Evolutionary conservation across 2,329 filamentous ascomycete species (phyloP), one percentile per base, ranked within the genome.

Genomic region (Calonectria leucothoes): DNA sequence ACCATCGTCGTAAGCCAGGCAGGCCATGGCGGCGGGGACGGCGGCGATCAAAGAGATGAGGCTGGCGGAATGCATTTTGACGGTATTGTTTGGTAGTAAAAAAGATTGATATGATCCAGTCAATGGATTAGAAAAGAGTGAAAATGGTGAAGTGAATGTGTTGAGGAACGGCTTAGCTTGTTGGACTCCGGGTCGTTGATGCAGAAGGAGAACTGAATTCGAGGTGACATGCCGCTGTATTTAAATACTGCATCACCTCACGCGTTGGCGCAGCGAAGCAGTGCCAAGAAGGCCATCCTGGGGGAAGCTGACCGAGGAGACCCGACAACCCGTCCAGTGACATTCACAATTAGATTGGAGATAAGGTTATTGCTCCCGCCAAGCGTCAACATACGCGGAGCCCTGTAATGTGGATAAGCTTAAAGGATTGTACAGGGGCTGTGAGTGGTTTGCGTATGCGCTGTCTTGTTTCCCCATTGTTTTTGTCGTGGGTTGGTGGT

Each of bases 11-110:
- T 79, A 81, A 4, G 81, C 81, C 20, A 79, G 66, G 49, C 81
- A 82, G 6, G 79, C 81, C 12, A 82, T 65, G 15, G 71, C 86
- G 84, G 79, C 71, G 2, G 79, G 80, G 0, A 81, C 15, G 31
- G 73, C 70, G 37, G 74, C 72, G 25, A 81, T 37, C 29, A 79
- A 10, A 45, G 78, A 48, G 17, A 79, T 20, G 31, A 77, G 31
- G 63, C 70, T 73, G 29, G 67, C 39, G 35, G 73, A 72, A 42
- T 74, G 76, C 78, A 79, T 79, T 25, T 63, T 79, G 75, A 48
- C 52, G n/a, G 6, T 61, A 11, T 33, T 27, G 39, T 23, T 57
- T 29, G 42, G 27, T 25, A 55, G n/a, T n/a, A n/a, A n/a, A n/a
- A 35, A 61, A 69, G 51, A 59, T 48, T 25, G 31, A 61, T 69